Evolutionary conservation across 140 eudicot genomes (phyloP).

Genomic region (Erigeron philadelphicus): DNA sequence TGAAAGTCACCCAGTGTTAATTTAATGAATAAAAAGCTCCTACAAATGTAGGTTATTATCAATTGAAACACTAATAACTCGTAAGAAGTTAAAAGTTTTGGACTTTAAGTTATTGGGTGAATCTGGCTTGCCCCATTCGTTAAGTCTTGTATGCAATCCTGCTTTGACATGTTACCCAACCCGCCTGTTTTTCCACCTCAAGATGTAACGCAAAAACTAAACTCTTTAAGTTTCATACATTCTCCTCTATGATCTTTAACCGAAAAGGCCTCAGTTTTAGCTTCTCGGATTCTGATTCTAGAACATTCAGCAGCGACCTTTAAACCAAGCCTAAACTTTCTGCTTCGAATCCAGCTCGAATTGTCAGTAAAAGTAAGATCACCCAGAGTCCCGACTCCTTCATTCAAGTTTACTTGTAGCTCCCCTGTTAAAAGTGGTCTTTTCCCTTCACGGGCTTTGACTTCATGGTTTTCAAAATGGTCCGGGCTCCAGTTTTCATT

Average conservation of each 20-base stretch:
- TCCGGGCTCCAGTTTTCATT: slow-evolving; percentile 44
- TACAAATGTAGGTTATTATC: not conserved
- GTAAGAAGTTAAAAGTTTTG: not conserved
- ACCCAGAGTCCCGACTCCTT: slow-evolving; percentile 62
- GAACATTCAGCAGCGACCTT: slow-evolving; percentile 57
- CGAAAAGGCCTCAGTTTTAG: slow-evolving; percentile 57
- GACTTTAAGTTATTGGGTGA: not conserved
- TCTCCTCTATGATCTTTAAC: slow-evolving; percentile 74
- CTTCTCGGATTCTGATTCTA: slow-evolving; percentile 52
- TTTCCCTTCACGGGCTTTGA: slow-evolving; percentile 63
- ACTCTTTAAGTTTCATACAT: slow-evolving; percentile 31
- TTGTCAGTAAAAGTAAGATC: slow-evolving; percentile 55
- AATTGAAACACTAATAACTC: not conserved
- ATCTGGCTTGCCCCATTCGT: not conserved
- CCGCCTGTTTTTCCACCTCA: not conserved
- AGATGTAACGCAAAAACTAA: not conserved
- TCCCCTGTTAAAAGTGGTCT: slow-evolving; percentile 63
- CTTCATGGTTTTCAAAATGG: slow-evolving; percentile 58
- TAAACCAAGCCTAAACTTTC: slow-evolving; percentile 58
- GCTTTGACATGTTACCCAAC: slow-evolving; percentile 3
- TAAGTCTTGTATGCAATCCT: not conserved
- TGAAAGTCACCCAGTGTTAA: not conserved
- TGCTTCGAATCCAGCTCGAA: slow-evolving; percentile 63
- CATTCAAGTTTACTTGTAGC: slow-evolving; percentile 44
- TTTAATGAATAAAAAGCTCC: not conserved